phyloP scores from a whole-genome alignment of 1,284 basidiomycete genomes.

The Somion occarium region DNA sequence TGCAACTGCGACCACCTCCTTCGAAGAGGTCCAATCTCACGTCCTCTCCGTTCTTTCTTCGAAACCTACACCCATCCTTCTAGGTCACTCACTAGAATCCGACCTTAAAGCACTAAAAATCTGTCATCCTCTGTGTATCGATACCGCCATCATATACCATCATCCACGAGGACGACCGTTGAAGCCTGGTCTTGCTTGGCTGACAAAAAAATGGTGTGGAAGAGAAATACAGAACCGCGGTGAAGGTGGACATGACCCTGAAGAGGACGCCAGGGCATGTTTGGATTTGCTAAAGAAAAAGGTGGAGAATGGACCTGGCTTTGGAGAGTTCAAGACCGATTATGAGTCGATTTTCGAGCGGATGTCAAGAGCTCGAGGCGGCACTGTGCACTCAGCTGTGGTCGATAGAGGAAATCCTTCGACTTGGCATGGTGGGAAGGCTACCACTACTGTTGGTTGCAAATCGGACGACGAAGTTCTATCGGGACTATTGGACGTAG shows the following conservation, averaged over 20 bases:
- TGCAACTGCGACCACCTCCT: conserved; percentile 63
- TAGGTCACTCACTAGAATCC: conserved; percentile 93
- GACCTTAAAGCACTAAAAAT: conserved; percentile 84
- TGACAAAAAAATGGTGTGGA: conserved; percentile 86
- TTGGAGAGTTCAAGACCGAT: conserved; percentile 82
- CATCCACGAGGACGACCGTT: conserved; percentile 87
- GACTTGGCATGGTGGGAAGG: conserved; percentile 79
- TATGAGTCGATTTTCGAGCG: conserved; percentile 85
- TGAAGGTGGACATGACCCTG: conserved; percentile 83
- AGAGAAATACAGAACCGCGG: conserved; percentile 79
- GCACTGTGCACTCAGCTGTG: conserved; percentile 56
- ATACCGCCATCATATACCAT: conserved; percentile 84
- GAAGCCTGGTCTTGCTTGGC: conserved; percentile 90
- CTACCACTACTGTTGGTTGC: conserved; percentile 70
- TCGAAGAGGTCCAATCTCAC: conserved; percentile 70
- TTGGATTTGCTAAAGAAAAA: conserved; percentile 81
- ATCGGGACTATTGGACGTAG: conserved; percentile 53
- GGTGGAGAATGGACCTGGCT: conserved; percentile 68
- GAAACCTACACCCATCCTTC: conserved; percentile 69
- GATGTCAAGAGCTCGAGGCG: conserved; percentile 50
- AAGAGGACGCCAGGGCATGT: conserved; percentile 88
- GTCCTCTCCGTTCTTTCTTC: conserved; percentile 52
- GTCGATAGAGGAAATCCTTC: conserved; percentile 83
- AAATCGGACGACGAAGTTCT: conserved; percentile 73
- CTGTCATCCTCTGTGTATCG: conserved; percentile 80